Percentiles rank a stretch among this genome's conserved stretches.
phyloP scores from a whole-genome alignment of 2,329 filamentous ascomycete species.

The Fusarium tupiense region DNA sequence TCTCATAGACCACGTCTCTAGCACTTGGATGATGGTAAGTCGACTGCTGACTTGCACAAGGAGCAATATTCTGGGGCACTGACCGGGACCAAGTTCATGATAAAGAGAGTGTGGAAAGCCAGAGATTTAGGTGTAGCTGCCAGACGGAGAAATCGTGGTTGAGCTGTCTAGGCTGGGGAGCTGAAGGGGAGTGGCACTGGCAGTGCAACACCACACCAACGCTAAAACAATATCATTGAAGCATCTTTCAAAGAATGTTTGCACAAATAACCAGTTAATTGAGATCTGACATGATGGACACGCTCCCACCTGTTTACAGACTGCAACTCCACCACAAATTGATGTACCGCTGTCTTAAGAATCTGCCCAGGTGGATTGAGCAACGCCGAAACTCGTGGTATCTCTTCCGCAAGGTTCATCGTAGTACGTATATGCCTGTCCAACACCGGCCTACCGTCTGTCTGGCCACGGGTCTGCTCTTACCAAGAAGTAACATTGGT shows the following conservation, averaged over 20 bases:
- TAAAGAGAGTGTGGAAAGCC: too few relatives aligned
- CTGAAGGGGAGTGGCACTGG: background rate
- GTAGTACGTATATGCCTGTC: background rate
- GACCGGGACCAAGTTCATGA: rapidly evolving
- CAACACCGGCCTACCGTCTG: background rate
- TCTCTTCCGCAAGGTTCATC: rapidly evolving
- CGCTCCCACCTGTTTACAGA: background rate
- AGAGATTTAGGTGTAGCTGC: background rate
- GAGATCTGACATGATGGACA: background rate
- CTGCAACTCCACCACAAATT: background rate
- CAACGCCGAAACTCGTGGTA: rapidly evolving
- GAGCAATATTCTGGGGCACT: background rate
- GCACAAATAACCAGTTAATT: rapidly evolving
- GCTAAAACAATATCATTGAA: background rate
- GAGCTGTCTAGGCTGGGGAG: background rate
- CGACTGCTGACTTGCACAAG: background rate
- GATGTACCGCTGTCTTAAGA: background rate
- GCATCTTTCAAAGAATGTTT: rapidly evolving
- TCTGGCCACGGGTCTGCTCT: background rate
- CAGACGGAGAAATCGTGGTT: background rate
- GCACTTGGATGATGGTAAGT: background rate
- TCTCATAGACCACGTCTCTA: background rate
- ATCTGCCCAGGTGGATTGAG: background rate
- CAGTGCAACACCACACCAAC: background rate
- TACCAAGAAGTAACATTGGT: background rate